These are phyloP conservation scores for Fimicolochytrium jonesii DNA, from an alignment of 192 early-diverging fungal species.

Conservation along the genomic window DNA sequence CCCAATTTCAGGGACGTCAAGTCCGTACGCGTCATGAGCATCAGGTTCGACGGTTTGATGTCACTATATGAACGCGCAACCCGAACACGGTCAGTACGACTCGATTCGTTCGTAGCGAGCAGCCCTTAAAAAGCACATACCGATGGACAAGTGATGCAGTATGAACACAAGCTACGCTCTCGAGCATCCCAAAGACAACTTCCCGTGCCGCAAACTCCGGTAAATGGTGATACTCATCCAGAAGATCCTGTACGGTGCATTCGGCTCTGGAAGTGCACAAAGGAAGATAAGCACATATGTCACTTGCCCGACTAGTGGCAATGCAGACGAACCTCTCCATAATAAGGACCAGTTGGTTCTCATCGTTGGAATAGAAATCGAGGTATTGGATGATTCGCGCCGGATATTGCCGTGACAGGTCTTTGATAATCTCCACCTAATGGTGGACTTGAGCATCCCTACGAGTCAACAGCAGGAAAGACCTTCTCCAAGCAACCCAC, in stretches of 20 bases:
- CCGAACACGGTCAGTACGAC: too few relatives aligned
- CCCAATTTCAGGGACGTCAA: conserved; percentile 32
- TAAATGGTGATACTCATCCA: conserved; percentile 12
- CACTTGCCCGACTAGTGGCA: background rate
- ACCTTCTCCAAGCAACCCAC: too few relatives aligned
- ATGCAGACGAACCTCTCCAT: conserved; percentile 23
- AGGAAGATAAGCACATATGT: background rate
- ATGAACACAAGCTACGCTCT: conserved; percentile 27
- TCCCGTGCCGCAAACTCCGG: conserved; percentile 28
- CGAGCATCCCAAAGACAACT: conserved; percentile 33
- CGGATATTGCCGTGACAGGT: conserved; percentile 12
- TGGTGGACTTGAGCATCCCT: background rate
- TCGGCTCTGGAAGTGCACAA: conserved; percentile 13
- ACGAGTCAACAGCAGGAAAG: background rate
- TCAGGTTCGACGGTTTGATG: conserved; percentile 36
- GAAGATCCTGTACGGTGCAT: conserved; percentile 28
- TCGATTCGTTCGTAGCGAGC: too few relatives aligned
- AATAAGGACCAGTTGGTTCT: conserved; percentile 27
- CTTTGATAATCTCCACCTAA: conserved; percentile 26
- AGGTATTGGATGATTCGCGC: conserved; percentile 14
- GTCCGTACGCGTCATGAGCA: conserved; percentile 27
- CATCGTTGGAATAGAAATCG: conserved; percentile 31
- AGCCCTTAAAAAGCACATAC: too few relatives aligned
- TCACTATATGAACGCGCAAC: conserved; percentile 25
- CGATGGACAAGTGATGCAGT: conserved; percentile 25